Evolutionary conservation across 75 land plant species (phyloP).

Genomic region (Ceratopteris richardii): DNA sequence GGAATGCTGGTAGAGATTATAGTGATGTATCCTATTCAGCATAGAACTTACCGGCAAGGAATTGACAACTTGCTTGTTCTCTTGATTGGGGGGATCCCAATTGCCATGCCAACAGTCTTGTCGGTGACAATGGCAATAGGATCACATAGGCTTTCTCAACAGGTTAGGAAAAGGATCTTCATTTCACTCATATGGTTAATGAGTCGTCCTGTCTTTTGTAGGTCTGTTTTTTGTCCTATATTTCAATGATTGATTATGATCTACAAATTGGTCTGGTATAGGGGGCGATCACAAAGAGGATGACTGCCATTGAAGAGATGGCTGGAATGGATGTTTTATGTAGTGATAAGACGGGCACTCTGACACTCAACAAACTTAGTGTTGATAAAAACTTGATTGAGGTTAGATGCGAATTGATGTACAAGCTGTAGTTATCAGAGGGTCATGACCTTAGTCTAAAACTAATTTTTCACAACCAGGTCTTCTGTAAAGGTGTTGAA

Average conservation of each 20-base stretch:
- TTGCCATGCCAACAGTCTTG: slow-evolving; percentile 91
- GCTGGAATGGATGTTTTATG: slow-evolving; percentile 98
- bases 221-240: too few relatives aligned
- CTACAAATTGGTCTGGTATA: slow-evolving; percentile 17
- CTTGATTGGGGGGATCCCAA: slow-evolving; percentile 94
- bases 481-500: slow-evolving; percentile 61
- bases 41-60: slow-evolving; percentile 67
- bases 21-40: slow-evolving; percentile 81
- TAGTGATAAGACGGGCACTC: slow-evolving; percentile 93
- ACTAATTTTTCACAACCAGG: slow-evolving; percentile 21
- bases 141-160: slow-evolving; percentile 77
- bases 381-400: slow-evolving; percentile 84
- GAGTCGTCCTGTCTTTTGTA: not conserved
- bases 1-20: slow-evolving; percentile 81
- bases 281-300: slow-evolving; percentile 97
- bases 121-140: slow-evolving; percentile 97
- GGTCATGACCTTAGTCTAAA: too few relatives aligned
- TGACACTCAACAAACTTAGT: slow-evolving; percentile 84
- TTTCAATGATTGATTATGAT: too few relatives aligned
- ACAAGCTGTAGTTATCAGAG: too few relatives aligned
- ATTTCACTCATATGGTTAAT: not conserved
- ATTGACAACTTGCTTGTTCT: slow-evolving; percentile 87
- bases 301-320: slow-evolving; percentile 99
- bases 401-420: slow-evolving; percentile 28
- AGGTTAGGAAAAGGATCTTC: slow-evolving; percentile 44